Evolutionary conservation across 371 early-diverging fungal species (phyloP).

Genomic region (Mortierella sp.): DNA sequence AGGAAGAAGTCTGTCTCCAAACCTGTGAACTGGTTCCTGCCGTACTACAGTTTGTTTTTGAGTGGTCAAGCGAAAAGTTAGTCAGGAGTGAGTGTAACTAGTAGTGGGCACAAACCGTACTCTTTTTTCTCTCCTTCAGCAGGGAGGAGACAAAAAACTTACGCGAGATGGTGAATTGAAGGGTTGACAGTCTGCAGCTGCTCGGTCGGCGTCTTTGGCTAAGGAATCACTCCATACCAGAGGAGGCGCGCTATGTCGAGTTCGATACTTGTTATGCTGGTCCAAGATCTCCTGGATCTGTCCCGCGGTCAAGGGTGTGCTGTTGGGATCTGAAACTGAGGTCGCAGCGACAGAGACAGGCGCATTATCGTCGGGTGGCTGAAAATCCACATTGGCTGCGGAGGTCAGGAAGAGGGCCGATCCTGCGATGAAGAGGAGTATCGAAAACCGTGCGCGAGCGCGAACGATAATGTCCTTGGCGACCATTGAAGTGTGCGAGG

Average conservation of each 20-base stretch:
- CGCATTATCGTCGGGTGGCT: background rate
- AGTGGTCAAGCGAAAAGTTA: background rate
- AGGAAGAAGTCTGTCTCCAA: background rate
- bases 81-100: background rate
- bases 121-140: background rate
- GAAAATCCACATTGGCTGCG: background rate
- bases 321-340: background rate
- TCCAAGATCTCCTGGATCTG: background rate
- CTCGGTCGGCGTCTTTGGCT: background rate
- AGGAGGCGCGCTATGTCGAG: background rate
- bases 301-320: background rate
- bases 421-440: background rate
- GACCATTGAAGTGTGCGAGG: background rate
- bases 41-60: background rate
- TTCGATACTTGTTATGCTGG: background rate
- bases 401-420: background rate
- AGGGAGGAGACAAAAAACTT: background rate
- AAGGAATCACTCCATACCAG: background rate
- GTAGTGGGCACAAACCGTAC: background rate
- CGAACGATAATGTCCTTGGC: background rate
- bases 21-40: background rate
- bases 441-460: background rate
- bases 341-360: background rate
- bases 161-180: background rate
- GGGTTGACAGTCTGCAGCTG: background rate